A percentile compares a stretch with the other conserved stretches of the same genome.
These are phyloP conservation scores for Claviceps paspali DNA, from an alignment of 2,329 filamentous ascomycete species.

Conservation along the genomic window DNA sequence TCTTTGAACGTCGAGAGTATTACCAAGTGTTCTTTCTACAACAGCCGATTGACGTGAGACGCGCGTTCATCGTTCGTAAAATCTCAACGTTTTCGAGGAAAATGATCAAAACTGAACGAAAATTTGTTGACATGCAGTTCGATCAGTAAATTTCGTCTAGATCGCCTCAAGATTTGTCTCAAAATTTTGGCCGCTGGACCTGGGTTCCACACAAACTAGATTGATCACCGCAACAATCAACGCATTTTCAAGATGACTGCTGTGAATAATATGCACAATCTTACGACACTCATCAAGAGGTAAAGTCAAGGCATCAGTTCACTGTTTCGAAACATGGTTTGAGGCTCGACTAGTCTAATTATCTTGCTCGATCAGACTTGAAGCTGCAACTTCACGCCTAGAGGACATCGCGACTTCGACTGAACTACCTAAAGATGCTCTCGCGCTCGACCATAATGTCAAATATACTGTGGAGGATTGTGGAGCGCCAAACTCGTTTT, in stretches of 20 bases:
- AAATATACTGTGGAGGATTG: conserved; percentile 17
- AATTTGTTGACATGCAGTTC: not conserved
- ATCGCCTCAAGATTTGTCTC: not conserved
- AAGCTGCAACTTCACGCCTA: conserved; percentile 88
- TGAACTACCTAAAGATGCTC: conserved; percentile 38
- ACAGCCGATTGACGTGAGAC: too few species aligned
- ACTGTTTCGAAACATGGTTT: not conserved
- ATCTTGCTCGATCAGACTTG: conserved; percentile 47
- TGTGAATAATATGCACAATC: conserved; percentile 80
- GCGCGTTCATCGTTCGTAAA: too few species aligned
- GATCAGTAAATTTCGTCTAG: not conserved
- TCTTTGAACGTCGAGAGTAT: too few species aligned
- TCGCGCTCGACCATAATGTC: conserved; percentile 26
- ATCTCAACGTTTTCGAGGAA: not conserved
- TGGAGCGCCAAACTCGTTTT: conserved; percentile 22
- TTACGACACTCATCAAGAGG: conserved; percentile 97
- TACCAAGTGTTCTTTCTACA: too few species aligned
- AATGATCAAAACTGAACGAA: not conserved
- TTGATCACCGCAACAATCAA: not conserved
- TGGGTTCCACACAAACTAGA: not conserved
- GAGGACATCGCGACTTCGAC: conserved; percentile 86
- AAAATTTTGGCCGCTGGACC: not conserved
- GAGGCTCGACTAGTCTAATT: not conserved
- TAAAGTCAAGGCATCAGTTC: conserved; percentile 23
- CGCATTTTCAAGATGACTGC: conserved; percentile 42